These are phyloP conservation scores for Mitragyna speciosa DNA, from an alignment of 257 asterid genomes.

Conservation along the genomic window DNA sequence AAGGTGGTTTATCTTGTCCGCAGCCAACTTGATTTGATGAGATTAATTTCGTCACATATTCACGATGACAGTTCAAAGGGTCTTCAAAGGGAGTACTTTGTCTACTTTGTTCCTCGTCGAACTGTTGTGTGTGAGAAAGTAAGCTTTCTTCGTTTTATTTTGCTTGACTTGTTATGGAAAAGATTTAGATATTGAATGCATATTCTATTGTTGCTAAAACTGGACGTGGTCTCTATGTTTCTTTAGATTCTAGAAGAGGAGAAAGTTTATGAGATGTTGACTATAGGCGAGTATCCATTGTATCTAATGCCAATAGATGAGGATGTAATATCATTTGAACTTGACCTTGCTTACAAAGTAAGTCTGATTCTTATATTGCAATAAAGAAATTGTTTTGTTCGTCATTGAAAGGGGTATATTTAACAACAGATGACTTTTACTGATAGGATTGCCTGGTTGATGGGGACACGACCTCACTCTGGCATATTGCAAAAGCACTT, in stretches of 20 bases:
- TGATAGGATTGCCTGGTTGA: constrained; percentile 78
- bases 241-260: constrained; percentile 88
- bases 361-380: constrained; percentile 24
- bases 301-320: constrained; percentile 90
- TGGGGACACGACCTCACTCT: constrained; percentile 83
- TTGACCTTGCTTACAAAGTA: constrained; percentile 84
- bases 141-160: constrained; percentile 16
- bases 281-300: constrained; percentile 80
- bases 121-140: constrained; percentile 93
- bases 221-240: not conserved
- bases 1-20: constrained; percentile 84
- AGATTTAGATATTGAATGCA: not conserved
- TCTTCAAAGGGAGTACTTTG: constrained; percentile 74
- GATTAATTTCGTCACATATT: constrained; percentile 71
- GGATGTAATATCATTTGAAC: constrained; percentile 89
- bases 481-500: constrained; percentile 95
- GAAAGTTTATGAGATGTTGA: constrained; percentile 74
- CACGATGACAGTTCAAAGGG: constrained; percentile 83
- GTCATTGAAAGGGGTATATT: constrained; percentile 23
- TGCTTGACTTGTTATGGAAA: not conserved
- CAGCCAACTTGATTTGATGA: constrained; percentile 74
- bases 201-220: not conserved
- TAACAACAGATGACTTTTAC: constrained; percentile 31
- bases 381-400: constrained; percentile 4
- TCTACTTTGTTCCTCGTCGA: constrained; percentile 97